These are phyloP conservation scores for Cordyceps pruinosa DNA, from an alignment of 2,329 filamentous ascomycete genomes.

Conservation along the genomic window DNA sequence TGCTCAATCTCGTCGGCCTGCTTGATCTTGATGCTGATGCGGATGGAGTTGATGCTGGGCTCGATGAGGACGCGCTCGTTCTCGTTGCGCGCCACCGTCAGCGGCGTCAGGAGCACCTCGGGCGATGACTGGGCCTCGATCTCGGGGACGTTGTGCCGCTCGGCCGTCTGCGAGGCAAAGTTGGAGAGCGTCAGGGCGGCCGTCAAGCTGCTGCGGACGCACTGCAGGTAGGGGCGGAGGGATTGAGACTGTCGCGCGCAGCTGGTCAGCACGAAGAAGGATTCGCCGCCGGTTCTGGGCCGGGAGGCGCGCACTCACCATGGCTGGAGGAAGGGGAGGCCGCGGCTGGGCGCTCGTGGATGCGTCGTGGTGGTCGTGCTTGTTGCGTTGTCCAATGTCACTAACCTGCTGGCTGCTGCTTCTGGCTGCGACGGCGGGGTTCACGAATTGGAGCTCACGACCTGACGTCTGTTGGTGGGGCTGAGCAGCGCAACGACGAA, in stretches of 20 bases:
- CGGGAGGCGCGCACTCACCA: neutral
- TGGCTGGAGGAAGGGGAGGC: neutral
- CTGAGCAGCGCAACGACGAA: conserved; percentile 13
- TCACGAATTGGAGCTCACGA: conserved; percentile 21
- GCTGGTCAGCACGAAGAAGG: neutral
- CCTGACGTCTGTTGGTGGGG: conserved; percentile 30
- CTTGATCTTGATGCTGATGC: conserved; percentile 98
- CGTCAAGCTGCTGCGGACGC: conserved; percentile 88
- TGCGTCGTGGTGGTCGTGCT: conserved; percentile 2
- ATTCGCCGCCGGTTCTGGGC: neutral
- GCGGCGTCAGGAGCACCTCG: conserved; percentile 85
- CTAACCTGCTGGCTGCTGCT: too few species aligned
- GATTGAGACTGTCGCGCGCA: conserved; percentile 70
- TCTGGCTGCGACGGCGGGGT: conserved; percentile 12
- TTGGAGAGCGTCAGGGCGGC: conserved; percentile 84
- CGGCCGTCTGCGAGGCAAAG: conserved; percentile 94
- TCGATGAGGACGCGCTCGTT: conserved; percentile 96
- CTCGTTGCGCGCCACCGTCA: conserved; percentile 89
- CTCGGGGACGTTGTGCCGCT: conserved; percentile 96
- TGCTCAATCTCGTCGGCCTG: conserved; percentile 98
- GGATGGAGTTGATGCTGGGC: conserved; percentile 92
- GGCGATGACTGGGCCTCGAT: conserved; percentile 90
- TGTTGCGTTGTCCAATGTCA: conserved; percentile 7
- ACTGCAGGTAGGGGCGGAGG: conserved; percentile 90
- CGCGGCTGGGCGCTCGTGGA: neutral